Evolutionary conservation across 495 filamentous ascomycete genomes (phyloP).

Genomic region (Tuber melanosporum): DNA sequence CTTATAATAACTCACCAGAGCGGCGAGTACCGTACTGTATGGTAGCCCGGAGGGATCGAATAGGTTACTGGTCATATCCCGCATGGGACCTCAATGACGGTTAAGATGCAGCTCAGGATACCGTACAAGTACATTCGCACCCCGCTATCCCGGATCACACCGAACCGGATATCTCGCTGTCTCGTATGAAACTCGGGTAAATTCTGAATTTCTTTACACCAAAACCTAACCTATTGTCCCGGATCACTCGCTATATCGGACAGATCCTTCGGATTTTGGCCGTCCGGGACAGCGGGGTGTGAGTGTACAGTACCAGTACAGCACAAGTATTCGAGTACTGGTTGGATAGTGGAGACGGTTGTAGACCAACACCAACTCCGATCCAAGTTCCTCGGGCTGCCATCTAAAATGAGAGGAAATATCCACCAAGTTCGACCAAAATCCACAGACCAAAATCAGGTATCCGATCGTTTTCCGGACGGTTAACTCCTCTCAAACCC

Average conservation of each 20-base stretch:
- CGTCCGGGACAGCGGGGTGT: too few relatives aligned
- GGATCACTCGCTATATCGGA: too few relatives aligned
- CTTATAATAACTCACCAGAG: not conserved
- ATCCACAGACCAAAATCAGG: not conserved
- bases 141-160: too few relatives aligned
- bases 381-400: not conserved
- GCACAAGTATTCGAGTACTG: not conserved
- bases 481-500: not conserved
- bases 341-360: not conserved
- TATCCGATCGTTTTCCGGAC: not conserved
- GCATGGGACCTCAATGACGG: not conserved
- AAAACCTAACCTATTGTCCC: too few relatives aligned
- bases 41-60: not conserved
- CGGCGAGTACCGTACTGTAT: not conserved
- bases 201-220: too few relatives aligned
- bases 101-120: not conserved
- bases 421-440: not conserved
- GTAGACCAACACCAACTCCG: not conserved
- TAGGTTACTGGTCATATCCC: not conserved
- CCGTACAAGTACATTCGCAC: not conserved
- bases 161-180: too few relatives aligned
- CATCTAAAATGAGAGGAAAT: not conserved
- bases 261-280: too few relatives aligned
- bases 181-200: too few relatives aligned
- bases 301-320: not conserved